phyloP scores from a whole-genome alignment of 2,329 filamentous ascomycete species.

The Amauroascus verrucosus region DNA sequence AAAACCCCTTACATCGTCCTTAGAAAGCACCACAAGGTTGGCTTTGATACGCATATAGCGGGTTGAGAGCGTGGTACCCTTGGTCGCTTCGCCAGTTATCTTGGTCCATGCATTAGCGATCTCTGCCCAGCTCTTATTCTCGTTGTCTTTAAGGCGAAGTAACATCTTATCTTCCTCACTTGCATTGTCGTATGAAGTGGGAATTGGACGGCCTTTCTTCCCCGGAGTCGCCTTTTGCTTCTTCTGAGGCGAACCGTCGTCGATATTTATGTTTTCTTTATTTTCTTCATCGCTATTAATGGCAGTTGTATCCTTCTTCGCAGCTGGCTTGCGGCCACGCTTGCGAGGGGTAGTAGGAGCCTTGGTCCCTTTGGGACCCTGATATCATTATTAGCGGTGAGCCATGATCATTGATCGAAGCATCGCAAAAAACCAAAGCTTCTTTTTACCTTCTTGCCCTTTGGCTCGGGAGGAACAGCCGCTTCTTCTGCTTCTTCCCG shows the following conservation, averaged over 20 bases:
- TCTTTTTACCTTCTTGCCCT: conserved; percentile 6
- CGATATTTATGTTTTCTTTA: conserved; percentile 5
- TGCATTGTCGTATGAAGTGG: conserved; percentile 19
- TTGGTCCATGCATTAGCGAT: conserved; percentile 21
- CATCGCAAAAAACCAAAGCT: neutral
- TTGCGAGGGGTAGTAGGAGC: conserved; percentile 19
- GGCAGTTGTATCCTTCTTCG: conserved; percentile 16
- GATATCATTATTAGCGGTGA: neutral
- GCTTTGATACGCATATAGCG: conserved; percentile 32
- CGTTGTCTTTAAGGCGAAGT: conserved; percentile 23
- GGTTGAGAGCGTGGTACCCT: conserved; percentile 29
- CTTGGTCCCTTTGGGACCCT: conserved; percentile 4
- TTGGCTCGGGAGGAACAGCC: neutral
- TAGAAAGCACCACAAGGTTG: conserved; percentile 30
- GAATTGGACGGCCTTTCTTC: conserved; percentile 18
- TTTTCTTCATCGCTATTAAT: conserved; percentile 5
- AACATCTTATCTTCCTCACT: conserved; percentile 21
- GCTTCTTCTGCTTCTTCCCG: neutral
- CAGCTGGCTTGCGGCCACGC: conserved; percentile 18
- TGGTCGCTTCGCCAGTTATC: conserved; percentile 27
- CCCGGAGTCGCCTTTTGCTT: conserved; percentile 5
- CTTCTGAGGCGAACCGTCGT: conserved; percentile 10
- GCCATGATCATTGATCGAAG: neutral
- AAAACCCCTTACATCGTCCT: conserved; percentile 27
- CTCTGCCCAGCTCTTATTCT: conserved; percentile 21